These are phyloP conservation scores for Pelargonium fulgidum DNA, from an alignment of 441 rosid genomes.

Conservation along the genomic window DNA sequence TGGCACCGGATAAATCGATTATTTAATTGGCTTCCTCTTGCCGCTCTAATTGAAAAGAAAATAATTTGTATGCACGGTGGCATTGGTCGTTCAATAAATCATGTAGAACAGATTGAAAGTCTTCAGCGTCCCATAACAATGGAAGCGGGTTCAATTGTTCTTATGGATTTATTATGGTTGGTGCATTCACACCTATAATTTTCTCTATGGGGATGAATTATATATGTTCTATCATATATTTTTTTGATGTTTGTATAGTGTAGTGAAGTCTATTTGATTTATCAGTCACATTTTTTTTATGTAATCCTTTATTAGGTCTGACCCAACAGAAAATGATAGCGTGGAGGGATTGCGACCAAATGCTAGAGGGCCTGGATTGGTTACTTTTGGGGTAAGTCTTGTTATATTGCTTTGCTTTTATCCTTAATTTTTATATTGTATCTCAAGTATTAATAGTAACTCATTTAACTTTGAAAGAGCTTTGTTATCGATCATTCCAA, in stretches of 20 bases:
- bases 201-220: neutral
- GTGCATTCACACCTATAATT: conserved; percentile 28
- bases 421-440: neutral
- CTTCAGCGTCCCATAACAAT: conserved; percentile 91
- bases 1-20: conserved; percentile 97
- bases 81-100: conserved; percentile 96
- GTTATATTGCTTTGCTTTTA: neutral
- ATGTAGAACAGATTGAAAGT: conserved; percentile 89
- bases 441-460: no score
- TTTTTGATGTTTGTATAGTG: neutral
- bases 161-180: conserved; percentile 93
- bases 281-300: conserved; percentile 2
- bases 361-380: conserved; percentile 99
- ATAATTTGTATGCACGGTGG: conserved; percentile 99
- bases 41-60: conserved; percentile 94
- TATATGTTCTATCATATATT: neutral
- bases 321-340: conserved; percentile 98
- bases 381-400: conserved; percentile 86
- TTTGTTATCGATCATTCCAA: no score
- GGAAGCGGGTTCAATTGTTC: conserved; percentile 98
- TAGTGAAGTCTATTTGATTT: no score
- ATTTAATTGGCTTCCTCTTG: conserved; percentile 96
- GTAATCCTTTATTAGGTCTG: conserved; percentile 62
- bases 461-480: no score
- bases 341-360: conserved; percentile 96